Conservation (phyloP, 2,329 filamentous ascomycete species). For the Stemphylium beticola region DNA sequence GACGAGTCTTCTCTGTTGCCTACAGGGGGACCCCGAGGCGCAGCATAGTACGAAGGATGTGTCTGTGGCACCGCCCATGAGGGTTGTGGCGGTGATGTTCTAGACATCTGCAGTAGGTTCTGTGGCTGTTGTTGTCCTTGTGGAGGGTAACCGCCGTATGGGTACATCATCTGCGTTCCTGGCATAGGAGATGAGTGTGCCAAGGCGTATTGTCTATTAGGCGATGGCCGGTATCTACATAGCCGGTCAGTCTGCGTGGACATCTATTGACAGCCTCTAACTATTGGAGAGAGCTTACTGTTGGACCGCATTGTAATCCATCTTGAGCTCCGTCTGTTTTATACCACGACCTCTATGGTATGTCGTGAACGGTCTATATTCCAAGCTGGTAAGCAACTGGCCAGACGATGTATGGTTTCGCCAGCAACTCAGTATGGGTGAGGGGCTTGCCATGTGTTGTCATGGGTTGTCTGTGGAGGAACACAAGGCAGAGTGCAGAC, state of each 20-base stretch:
- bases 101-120: slow-evolving; percentile 34
- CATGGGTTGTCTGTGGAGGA: slow-evolving; percentile 21
- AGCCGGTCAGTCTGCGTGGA: slow-evolving; percentile 27
- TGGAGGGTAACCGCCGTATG: slow-evolving; percentile 36
- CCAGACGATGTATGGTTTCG: slow-evolving; percentile 25
- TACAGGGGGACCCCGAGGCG: slow-evolving; percentile 28
- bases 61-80: slow-evolving; percentile 45
- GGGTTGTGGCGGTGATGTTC: slow-evolving; percentile 42
- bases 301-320: slow-evolving; percentile 52
- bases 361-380: slow-evolving; percentile 28
- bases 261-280: slow-evolving; percentile 3
- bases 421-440: slow-evolving; percentile 27
- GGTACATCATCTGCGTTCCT: slow-evolving; percentile 46
- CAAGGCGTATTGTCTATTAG: slow-evolving; percentile 44
- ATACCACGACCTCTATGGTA: slow-evolving; percentile 29
- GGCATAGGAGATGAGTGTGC: slow-evolving; percentile 38
- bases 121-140: slow-evolving; percentile 35
- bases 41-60: slow-evolving; percentile 41
- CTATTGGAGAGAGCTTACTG: slow-evolving; percentile 40
- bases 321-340: slow-evolving; percentile 41
- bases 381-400: slow-evolving; percentile 35
- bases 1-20: slow-evolving; percentile 35
- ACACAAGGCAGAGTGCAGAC: slow-evolving; percentile 38
- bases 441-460: slow-evolving; percentile 24
- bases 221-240: slow-evolving; percentile 46